phyloP scores from a whole-genome alignment of 345 rosid genomes.

The Toxicodendron radicans region DNA sequence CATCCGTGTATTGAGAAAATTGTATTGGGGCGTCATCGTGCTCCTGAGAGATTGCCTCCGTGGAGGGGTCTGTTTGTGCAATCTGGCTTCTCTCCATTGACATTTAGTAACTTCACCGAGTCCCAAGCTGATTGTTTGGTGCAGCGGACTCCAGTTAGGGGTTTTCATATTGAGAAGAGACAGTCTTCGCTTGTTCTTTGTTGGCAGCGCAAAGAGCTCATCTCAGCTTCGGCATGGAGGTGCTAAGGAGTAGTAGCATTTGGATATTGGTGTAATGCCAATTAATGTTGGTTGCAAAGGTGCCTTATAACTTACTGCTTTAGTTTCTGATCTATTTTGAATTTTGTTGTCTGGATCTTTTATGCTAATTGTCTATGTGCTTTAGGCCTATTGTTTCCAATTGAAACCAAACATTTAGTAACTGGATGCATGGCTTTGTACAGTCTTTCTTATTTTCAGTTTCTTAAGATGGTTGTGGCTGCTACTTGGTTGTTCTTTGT shows the following conservation, averaged over 20 bases:
- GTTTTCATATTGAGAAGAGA: constrained; percentile 82
- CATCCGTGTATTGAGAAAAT: constrained; percentile 69
- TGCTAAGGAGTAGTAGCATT: constrained; percentile 38
- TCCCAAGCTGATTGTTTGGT: constrained; percentile 85
- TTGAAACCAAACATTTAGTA: constrained; percentile 39
- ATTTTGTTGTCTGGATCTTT: constrained; percentile 29
- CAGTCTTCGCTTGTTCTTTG: constrained; percentile 72
- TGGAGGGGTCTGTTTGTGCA: constrained; percentile 79
- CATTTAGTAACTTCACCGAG: constrained; percentile 77
- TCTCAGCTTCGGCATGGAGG: constrained; percentile 90
- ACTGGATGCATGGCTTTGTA: constrained; percentile 34
- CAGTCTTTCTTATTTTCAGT: constrained; percentile 26
- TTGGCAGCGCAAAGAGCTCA: constrained; percentile 88
- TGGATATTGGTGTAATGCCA: constrained; percentile 14
- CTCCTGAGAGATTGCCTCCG: constrained; percentile 53
- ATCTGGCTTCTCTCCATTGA: constrained; percentile 62
- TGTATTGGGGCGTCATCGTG: constrained; percentile 59
- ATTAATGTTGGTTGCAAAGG: constrained; percentile 24
- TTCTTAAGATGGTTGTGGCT: constrained; percentile 24
- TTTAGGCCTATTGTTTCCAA: constrained; percentile 41
- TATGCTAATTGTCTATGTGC: constrained; percentile 50
- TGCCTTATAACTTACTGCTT: constrained; percentile 34
- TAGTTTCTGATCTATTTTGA: constrained; percentile 34
- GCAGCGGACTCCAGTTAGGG: constrained; percentile 62
- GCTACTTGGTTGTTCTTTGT: constrained; percentile 5